phyloP scores from a whole-genome alignment of 169 alveolate species.

The Plasmodium reichenowi region DNA sequence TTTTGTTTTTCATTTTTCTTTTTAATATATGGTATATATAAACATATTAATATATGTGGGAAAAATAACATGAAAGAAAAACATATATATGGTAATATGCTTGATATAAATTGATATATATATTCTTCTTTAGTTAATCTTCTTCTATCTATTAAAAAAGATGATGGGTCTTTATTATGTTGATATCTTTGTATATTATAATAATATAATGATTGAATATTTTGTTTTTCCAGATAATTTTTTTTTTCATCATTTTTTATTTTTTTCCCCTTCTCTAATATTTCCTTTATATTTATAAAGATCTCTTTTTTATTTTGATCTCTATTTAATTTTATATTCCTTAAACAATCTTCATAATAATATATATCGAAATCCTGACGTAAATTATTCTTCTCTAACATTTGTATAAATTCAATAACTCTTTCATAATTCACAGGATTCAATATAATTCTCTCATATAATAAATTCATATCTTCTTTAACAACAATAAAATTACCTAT shows the following conservation, averaged over 20 bases:
- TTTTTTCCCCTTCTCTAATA: conserved; percentile 2
- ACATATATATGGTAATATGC: conserved; percentile 67
- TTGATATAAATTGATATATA: conserved; percentile 53
- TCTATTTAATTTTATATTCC: conserved; percentile 49
- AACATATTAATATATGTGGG: conserved; percentile 59
- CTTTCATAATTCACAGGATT: conserved; percentile 18
- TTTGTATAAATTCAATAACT: conserved; percentile 22
- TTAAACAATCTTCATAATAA: conserved; percentile 24
- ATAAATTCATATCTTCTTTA: conserved; percentile 10
- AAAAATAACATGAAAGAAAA: conserved; percentile 59
- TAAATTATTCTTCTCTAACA: conserved; percentile 17
- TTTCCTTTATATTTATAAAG: conserved; percentile 32
- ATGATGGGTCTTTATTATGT: conserved; percentile 51
- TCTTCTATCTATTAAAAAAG: conserved; percentile 53
- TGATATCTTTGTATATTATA: conserved; percentile 69
- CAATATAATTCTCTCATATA: conserved; percentile 30
- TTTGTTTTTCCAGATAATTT: conserved; percentile 17
- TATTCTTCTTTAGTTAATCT: conserved; percentile 60
- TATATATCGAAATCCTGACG: conserved; percentile 31
- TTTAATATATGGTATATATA: conserved; percentile 57
- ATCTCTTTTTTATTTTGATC: conserved; percentile 35
- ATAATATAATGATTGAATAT: conserved; percentile 11
- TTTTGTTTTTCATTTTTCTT: conserved; percentile 43
- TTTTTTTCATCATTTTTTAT: conserved; percentile 18
- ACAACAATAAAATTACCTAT: conserved; percentile 28